phyloP scores from a whole-genome alignment of 2,329 filamentous ascomycete species.

The Arthrinium puccinioides region DNA sequence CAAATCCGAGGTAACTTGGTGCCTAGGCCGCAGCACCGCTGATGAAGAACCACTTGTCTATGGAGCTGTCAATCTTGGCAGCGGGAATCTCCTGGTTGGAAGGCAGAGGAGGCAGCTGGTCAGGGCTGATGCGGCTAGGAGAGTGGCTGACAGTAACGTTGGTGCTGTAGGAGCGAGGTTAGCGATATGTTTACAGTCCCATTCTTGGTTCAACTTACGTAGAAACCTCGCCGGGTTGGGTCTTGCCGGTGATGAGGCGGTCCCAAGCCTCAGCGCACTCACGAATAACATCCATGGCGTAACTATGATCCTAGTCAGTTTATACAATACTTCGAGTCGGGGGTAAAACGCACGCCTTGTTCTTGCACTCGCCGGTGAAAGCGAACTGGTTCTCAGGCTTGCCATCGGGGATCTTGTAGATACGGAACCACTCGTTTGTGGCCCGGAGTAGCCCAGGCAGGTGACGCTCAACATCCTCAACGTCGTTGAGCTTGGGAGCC shows the following conservation, averaged over 20 bases:
- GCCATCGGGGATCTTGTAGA: conserved; percentile 99
- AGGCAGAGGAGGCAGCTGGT: conserved; percentile 70
- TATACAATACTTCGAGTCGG: background rate
- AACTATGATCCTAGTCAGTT: conserved; percentile 41
- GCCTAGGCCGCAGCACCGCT: conserved; percentile 81
- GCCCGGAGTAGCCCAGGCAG: conserved; percentile 92
- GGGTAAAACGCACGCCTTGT: conserved; percentile 67
- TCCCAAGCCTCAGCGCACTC: conserved; percentile 98
- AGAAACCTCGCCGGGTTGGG: conserved; percentile 66
- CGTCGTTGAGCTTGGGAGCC: conserved; percentile 92
- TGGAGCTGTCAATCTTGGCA: conserved; percentile 87
- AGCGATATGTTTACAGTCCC: background rate
- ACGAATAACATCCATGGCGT: conserved; percentile 89
- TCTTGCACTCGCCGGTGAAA: conserved; percentile 99
- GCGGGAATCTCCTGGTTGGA: conserved; percentile 71
- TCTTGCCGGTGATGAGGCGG: conserved; percentile 88
- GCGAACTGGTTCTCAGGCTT: conserved; percentile 99
- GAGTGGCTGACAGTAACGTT: conserved; percentile 75
- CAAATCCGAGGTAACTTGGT: background rate
- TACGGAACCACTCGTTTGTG: conserved; percentile 99
- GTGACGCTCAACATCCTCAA: conserved; percentile 98
- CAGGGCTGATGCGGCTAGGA: conserved; percentile 59
- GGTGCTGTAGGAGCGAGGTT: conserved; percentile 45
- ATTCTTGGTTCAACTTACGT: conserved; percentile 53
- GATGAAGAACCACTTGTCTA: conserved; percentile 99